Base-by-base conservation (phyloP, 2,329 filamentous ascomycete genomes). In the Neonectria hederae region DNA sequence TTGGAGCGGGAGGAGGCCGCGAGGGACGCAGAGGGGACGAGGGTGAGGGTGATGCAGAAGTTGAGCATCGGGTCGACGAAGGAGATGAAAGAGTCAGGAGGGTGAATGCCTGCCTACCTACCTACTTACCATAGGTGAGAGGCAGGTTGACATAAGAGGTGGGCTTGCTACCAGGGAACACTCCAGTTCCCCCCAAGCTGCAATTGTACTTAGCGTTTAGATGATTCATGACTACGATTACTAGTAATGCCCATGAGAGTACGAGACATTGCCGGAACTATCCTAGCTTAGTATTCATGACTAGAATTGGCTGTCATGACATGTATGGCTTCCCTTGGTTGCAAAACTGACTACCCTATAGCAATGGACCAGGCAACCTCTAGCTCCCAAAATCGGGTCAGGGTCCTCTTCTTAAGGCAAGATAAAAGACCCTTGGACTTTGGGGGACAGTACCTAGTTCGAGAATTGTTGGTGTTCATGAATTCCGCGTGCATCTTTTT, bases 31-130 rank as follows among this genome's bases (percentile, higher is more conserved):
- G 73, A 72, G 55, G 68, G 74, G 2, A 68, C 69, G 5, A 67
- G 66, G 8, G 66, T 66, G 32, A 77, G 70, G 68, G 65, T 83
- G 17, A 72, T 83, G 72, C 76, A 82, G 66, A 84, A 81, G 69
- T 68, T 85, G 8, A 75, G 77, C 80, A 1, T 63, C 66, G 43
- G 70, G 73, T 48, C 72, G 4, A 66, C 66, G 61, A 68, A 69
- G 53, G 62, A 69, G 22, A 58, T 38, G 21, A 73, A 72, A 26
- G 72, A 66, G 42, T 14, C 61, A 46, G 5, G 53, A 54, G 11
- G 62, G 22, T 14, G 43, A 40, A 17, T 13, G 8, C 22, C 28
- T 21, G 30, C 6, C 11, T 28, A 10, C 9, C 6, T 8, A 28
- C 26, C 26, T 28, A 6, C 26, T 6, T 28, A 26, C 4, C 24